Evolutionary conservation across 805 yeast species (phyloP).

Genomic region (Yueomyces sp.): DNA sequence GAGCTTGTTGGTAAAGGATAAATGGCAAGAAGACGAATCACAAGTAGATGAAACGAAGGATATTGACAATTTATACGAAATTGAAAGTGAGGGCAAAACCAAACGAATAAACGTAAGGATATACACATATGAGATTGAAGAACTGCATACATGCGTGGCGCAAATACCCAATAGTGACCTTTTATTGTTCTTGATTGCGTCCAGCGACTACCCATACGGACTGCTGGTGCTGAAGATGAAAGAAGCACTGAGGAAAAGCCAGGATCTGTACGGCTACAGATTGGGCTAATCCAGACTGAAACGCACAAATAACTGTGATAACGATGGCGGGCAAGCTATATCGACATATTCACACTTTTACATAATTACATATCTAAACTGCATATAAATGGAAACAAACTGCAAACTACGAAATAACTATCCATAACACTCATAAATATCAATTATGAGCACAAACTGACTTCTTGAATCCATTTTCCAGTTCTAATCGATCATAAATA

Average conservation of each 20-base stretch:
- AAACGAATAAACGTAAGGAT: conserved; percentile 3
- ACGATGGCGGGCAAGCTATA: too few species aligned
- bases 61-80: conserved; percentile 7
- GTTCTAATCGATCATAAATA: too few species aligned
- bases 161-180: conserved; percentile 20
- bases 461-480: too few species aligned
- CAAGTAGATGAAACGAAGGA: conserved; percentile 5
- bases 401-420: too few species aligned
- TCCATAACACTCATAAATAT: too few species aligned
- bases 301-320: too few species aligned
- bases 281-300: conserved; percentile 5
- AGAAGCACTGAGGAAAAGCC: conserved; percentile 11
- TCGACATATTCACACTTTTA: too few species aligned
- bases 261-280: conserved; percentile 15
- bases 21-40: conserved; percentile 21
- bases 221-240: conserved; percentile 20
- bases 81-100: background rate
- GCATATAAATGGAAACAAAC: too few species aligned
- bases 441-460: too few species aligned
- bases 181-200: conserved; percentile 16
- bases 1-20: conserved; percentile 21
- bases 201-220: conserved; percentile 18
- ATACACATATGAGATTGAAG: conserved; percentile 22
- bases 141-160: conserved; percentile 19
- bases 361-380: too few species aligned